phyloP scores from a whole-genome alignment of 1,139 yeast species.

The Candida anutae region DNA sequence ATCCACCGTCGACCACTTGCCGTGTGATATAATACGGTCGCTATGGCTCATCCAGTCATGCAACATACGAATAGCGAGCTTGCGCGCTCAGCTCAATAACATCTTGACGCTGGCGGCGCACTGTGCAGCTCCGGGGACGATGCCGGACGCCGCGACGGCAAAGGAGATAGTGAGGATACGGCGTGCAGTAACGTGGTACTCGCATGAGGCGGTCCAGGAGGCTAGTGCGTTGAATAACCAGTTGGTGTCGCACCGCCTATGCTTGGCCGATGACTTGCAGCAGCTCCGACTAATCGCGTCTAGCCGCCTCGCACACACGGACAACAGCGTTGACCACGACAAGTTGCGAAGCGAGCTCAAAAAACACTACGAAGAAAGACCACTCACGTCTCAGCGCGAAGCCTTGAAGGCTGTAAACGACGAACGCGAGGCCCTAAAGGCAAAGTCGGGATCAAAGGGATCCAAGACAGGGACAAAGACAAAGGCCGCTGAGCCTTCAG shows the following conservation, averaged over 20 bases:
- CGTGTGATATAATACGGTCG: constrained; percentile 39
- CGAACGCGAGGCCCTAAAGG: constrained; percentile 2
- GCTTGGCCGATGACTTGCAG: constrained; percentile 22
- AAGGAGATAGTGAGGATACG: constrained; percentile 8
- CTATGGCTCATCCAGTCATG: constrained; percentile 39
- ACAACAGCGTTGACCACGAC: constrained; percentile 10
- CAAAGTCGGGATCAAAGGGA: constrained; percentile 16
- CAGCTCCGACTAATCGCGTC: constrained; percentile 18
- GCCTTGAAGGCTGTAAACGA: constrained; percentile 28
- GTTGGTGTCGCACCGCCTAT: constrained; percentile 22
- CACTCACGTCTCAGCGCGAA: constrained; percentile 32
- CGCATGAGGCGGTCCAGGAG: constrained; percentile 28
- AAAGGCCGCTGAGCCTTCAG: constrained; percentile 3
- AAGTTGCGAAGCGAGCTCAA: constrained; percentile 22
- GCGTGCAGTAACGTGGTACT: constrained; percentile 8
- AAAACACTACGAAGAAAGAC: constrained; percentile 28
- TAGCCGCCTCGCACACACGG: constrained; percentile 7
- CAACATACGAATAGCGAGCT: constrained; percentile 22
- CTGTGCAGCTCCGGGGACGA: constrained; percentile 1
- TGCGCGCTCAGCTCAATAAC: constrained; percentile 5
- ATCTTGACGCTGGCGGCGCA: constrained; percentile 4
- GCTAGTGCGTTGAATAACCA: constrained; percentile 27
- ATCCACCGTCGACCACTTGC: constrained; percentile 39
- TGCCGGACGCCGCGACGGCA: constrained; percentile 3
- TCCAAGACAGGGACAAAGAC: constrained; percentile 3